Conservation (phyloP, 371 early-diverging fungal genomes). For the Mucor velutinosus region DNA sequence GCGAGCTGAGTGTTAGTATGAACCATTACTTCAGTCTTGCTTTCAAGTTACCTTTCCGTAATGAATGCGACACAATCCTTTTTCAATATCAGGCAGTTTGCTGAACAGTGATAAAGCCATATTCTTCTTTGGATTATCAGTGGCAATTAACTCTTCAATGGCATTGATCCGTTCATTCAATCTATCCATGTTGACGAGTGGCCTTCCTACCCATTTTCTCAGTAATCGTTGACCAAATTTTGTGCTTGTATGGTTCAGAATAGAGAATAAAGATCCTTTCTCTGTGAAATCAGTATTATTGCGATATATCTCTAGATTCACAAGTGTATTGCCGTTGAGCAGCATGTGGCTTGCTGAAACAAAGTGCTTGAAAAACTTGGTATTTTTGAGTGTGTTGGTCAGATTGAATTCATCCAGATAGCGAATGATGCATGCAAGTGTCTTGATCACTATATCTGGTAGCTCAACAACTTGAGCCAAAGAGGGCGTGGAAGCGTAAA, state of each 20-base stretch:
- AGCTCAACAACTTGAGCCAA: conserved; percentile 20
- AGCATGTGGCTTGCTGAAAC: conserved; percentile 71
- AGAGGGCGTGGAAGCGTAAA: conserved; percentile 38
- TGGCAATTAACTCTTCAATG: conserved; percentile 63
- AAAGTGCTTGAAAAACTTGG: conserved; percentile 70
- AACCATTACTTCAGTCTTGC: neutral
- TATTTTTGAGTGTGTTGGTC: conserved; percentile 53
- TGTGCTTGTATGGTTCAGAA: conserved; percentile 72
- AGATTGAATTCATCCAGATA: conserved; percentile 71
- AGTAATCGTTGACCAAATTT: conserved; percentile 78
- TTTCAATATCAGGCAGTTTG: conserved; percentile 75
- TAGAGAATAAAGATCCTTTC: conserved; percentile 64
- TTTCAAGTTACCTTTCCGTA: conserved; percentile 54
- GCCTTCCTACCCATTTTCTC: conserved; percentile 80
- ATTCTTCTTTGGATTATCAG: conserved; percentile 28
- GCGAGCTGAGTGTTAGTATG: neutral
- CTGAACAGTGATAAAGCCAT: conserved; percentile 33
- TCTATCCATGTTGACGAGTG: conserved; percentile 55
- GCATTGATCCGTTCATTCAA: conserved; percentile 74
- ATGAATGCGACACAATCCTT: conserved; percentile 73
- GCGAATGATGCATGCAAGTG: conserved; percentile 58
- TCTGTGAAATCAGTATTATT: conserved; percentile 57
- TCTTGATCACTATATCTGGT: conserved; percentile 40
- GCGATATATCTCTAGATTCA: conserved; percentile 76
- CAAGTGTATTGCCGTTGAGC: conserved; percentile 73